Conservation (phyloP, 2,329 filamentous ascomycete species). For the Aureobasidium sp. region DNA sequence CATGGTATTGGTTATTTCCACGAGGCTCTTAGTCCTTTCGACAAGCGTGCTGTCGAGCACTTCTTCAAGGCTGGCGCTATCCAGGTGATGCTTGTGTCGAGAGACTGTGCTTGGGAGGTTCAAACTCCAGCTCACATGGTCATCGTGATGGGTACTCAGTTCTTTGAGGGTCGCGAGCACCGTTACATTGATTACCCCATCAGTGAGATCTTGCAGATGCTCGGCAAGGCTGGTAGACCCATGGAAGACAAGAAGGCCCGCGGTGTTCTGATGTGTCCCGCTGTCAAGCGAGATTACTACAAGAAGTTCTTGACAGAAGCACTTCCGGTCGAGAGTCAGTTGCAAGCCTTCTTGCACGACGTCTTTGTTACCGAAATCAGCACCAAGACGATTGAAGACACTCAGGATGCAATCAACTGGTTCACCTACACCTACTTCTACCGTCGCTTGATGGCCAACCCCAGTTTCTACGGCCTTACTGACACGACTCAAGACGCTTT, state of each 20-base stretch:
- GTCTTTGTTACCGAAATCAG: constrained; percentile 96
- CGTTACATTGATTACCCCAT: constrained; percentile 94
- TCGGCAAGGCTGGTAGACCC: constrained; percentile 79
- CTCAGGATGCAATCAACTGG: constrained; percentile 97
- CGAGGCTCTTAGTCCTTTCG: constrained; percentile 77
- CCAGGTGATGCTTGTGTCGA: constrained; percentile 70
- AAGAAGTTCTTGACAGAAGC: constrained; percentile 98
- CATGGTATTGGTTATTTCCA: constrained; percentile 98
- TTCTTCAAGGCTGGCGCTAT: constrained; percentile 84
- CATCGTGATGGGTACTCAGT: constrained; percentile 95
- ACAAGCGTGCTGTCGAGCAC: constrained; percentile 90
- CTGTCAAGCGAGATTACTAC: constrained; percentile 94
- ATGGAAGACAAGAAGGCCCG: constrained; percentile 71
- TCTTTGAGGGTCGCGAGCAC: constrained; percentile 92
- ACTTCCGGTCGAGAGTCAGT: constrained; percentile 85
- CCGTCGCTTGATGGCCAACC: constrained; percentile 84
- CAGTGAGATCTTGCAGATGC: constrained; percentile 94
- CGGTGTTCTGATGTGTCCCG: constrained; percentile 92
- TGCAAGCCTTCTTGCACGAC: constrained; percentile 86
- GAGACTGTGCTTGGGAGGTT: constrained; percentile 95
- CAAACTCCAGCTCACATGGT: constrained; percentile 82
- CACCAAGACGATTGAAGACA: constrained; percentile 89
- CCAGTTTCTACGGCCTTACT: constrained; percentile 86
- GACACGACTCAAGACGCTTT: constrained; percentile 85
- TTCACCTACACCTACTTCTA: constrained; percentile 98